Percentiles rank a stretch among this genome's conserved stretches.
Conservation (phyloP, 164 flowering plant genomes). For the Paratinospora sagittata region DNA sequence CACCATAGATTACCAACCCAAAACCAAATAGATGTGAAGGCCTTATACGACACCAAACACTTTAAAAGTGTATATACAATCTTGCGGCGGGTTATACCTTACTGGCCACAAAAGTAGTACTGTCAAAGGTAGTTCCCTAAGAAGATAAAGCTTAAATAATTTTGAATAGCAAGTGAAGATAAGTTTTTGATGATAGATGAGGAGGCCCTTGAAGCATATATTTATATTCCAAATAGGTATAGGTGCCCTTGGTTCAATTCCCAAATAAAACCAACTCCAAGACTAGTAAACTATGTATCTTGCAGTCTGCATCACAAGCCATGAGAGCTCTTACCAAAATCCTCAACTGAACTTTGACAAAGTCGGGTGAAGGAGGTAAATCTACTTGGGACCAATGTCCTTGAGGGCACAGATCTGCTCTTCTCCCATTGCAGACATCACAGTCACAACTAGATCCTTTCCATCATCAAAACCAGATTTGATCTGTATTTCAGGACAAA, state of each 20-base stretch:
- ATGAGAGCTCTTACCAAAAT: slow-evolving; percentile 3
- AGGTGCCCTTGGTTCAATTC: not conserved
- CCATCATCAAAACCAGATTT: slow-evolving; percentile 52
- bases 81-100: not conserved
- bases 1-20: too few relatives aligned
- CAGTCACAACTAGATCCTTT: slow-evolving; percentile 47
- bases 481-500: slow-evolving; percentile 26
- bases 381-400: slow-evolving; percentile 51
- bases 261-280: not conserved
- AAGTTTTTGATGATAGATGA: not conserved
- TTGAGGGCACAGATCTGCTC: slow-evolving; percentile 56
- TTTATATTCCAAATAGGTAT: not conserved
- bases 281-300: not conserved
- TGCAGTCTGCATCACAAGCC: not conserved
- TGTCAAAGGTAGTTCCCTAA: not conserved
- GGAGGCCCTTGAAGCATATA: slow-evolving; percentile 1
- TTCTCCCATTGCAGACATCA: slow-evolving; percentile 59
- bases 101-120: not conserved
- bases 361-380: not conserved
- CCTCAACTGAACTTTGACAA: not conserved
- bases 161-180: not conserved
- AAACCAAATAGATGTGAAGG: not conserved
- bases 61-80: slow-evolving; percentile 1
- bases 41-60: not conserved
- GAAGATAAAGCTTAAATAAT: not conserved